These are phyloP conservation scores for Pleurozium schreberi DNA, from an alignment of 225 moss, liverwort and hornwort genomes.

Conservation along the genomic window DNA sequence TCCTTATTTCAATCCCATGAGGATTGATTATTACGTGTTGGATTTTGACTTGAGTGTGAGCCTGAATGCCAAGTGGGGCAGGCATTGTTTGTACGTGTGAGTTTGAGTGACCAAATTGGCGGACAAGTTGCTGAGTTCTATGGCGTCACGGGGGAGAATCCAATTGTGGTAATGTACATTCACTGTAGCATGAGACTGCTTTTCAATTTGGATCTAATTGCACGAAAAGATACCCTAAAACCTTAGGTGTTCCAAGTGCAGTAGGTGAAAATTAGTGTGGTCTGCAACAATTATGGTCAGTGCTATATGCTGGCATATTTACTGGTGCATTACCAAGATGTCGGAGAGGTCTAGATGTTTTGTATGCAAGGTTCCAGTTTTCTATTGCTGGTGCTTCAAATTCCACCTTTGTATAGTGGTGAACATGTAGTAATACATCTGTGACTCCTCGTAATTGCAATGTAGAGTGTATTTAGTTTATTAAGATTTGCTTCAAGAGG, in stretches of 20 bases:
- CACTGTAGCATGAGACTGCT: background rate
- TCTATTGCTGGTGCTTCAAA: background rate
- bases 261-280: background rate
- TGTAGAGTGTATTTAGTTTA: too few relatives aligned
- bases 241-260: background rate
- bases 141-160: slow-evolving; percentile 29
- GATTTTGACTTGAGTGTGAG: background rate
- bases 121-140: slow-evolving; percentile 19
- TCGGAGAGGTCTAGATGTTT: background rate
- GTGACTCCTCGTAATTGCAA: background rate
- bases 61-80: background rate
- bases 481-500: background rate
- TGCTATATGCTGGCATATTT: background rate
- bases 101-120: slow-evolving; percentile 3
- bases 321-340: background rate
- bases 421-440: background rate
- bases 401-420: background rate
- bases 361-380: background rate
- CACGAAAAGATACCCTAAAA: background rate
- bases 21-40: background rate
- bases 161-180: slow-evolving; percentile 4
- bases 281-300: background rate
- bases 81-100: slow-evolving; percentile 27
- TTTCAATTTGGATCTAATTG: background rate
- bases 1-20: background rate